Base-by-base conservation (phyloP, 2,329 filamentous ascomycete species). In the Talaromyces islandicus region DNA sequence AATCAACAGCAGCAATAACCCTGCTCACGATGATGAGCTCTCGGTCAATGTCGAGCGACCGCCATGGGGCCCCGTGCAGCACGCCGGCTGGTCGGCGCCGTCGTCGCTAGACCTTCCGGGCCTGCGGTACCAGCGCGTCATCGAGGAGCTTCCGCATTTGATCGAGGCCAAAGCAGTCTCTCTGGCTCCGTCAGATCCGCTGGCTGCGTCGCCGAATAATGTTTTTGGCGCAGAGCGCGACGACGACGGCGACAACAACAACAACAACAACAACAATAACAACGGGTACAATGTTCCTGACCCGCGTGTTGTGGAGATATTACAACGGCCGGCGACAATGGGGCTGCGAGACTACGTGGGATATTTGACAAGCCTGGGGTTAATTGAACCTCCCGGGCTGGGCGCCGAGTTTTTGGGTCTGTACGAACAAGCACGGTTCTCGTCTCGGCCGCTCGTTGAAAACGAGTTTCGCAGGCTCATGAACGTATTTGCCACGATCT, bases 111-210 rank as follows among this genome's bases (percentile, higher is more conserved):
- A 94, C 69, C 77, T 94, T 19, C 87, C 91, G 4, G 86, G 91
- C 69, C 77, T 97, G n/a, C 87, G 95, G 64, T 97, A 96, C 73
- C 83, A 82, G 66, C 86, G 86, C 1, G 91, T 99, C 25, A 81
- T 97, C 19, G 82, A 84, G 41, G 93, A 97, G 74, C 81, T 99
- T 25, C 91, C 92, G 1, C 88, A 95, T 70, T 81, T 97, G 29
- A 90, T 97, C 64, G 93, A 97, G 77, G 93, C 91, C 10, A 93
- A 93, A 73, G 93, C 92, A 0, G 85, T 97, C n/a, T 92, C 90
- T 0, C 83, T 96, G 41, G 91, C 89, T 0, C 91, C 88, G 30
- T 78, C 80, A 0, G 80, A 83, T 64, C 79, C 81, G 4, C 72
- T 76, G 3, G 67, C 70, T 10, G 64, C 67, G n/a, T 50, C 77